These are phyloP conservation scores for Geotrichum cucujoidarum DNA, from an alignment of 1,139 yeast genomes.

Conservation along the genomic window DNA sequence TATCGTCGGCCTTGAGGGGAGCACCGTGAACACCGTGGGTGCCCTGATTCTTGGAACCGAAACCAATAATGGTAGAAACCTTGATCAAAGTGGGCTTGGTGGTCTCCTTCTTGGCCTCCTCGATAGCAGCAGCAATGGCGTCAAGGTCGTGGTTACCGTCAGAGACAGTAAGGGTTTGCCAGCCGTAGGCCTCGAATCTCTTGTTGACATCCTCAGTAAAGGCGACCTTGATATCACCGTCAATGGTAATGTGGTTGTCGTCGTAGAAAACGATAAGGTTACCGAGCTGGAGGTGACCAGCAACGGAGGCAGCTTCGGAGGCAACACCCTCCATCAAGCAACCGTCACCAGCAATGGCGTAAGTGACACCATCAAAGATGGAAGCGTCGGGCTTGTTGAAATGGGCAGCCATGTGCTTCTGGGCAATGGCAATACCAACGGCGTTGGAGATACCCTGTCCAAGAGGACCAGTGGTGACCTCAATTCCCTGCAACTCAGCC, in stretches of 20 bases:
- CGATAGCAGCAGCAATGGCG: slow-evolving; percentile 69
- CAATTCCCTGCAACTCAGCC: slow-evolving; percentile 74
- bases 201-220: slow-evolving; percentile 89
- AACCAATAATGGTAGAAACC: slow-evolving; percentile 89
- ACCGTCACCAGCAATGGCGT: slow-evolving; percentile 90
- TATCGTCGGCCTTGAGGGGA: slow-evolving; percentile 92
- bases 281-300: slow-evolving; percentile 93
- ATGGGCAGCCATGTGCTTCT: slow-evolving; percentile 84
- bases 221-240: slow-evolving; percentile 85
- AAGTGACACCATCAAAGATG: slow-evolving; percentile 65
- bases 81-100: slow-evolving; percentile 90
- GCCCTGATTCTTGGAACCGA: slow-evolving; percentile 82
- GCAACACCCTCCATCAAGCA: slow-evolving; percentile 99
- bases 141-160: slow-evolving; percentile 79
- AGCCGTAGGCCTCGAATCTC: slow-evolving; percentile 90
- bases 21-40: slow-evolving; percentile 95
- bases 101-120: slow-evolving; percentile 41
- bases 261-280: slow-evolving; percentile 96
- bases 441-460: slow-evolving; percentile 98
- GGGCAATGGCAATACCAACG: slow-evolving; percentile 95
- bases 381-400: slow-evolving; percentile 84
- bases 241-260: slow-evolving; percentile 95
- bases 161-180: slow-evolving; percentile 78
- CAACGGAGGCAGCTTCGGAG: slow-evolving; percentile 88
- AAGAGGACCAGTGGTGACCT: slow-evolving; percentile 97